A percentile compares a stretch with the other conserved stretches of the same genome.
Conservation (phyloP, 805 yeast genomes). For the Metschnikowia baotianmanensis region DNA sequence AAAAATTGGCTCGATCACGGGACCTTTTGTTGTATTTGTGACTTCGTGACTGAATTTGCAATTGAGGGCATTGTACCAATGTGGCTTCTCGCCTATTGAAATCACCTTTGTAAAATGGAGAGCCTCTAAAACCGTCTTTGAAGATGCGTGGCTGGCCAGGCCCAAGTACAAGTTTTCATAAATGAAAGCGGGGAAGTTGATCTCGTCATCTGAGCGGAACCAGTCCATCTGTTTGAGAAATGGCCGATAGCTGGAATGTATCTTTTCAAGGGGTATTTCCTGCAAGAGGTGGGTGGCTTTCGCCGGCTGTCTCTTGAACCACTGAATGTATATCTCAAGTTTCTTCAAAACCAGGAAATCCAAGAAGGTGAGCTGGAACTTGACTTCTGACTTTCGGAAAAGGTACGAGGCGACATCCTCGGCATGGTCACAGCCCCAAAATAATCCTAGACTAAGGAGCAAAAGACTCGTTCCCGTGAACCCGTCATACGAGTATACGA, state of each 20-base stretch:
- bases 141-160: slow-evolving; percentile 33
- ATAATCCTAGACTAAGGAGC: slow-evolving; percentile 19
- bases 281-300: slow-evolving; percentile 1
- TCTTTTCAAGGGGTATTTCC: slow-evolving; percentile 5
- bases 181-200: slow-evolving; percentile 37
- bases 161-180: slow-evolving; percentile 31
- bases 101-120: slow-evolving; percentile 27
- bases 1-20: slow-evolving; percentile 12
- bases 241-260: slow-evolving; percentile 2
- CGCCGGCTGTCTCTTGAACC: slow-evolving; percentile 19
- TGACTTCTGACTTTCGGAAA: slow-evolving; percentile 19
- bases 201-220: slow-evolving; percentile 31
- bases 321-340: slow-evolving; percentile 30
- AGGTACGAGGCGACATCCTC: slow-evolving; percentile 28
- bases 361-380: slow-evolving; percentile 29
- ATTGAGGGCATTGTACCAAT: slow-evolving; percentile 23
- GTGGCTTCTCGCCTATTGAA: slow-evolving; percentile 37
- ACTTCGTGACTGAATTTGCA: slow-evolving; percentile 14
- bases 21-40: slow-evolving; percentile 5
- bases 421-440: slow-evolving; percentile 15
- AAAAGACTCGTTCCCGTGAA: slow-evolving; percentile 35
- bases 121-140: slow-evolving; percentile 26
- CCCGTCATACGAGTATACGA: slow-evolving; percentile 37
- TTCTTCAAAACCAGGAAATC: slow-evolving; percentile 30
- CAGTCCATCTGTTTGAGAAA: slow-evolving; percentile 25